Percentiles rank a stretch among this genome's conserved stretches.
These are phyloP conservation scores for Dothistroma pini DNA, from an alignment of 2,329 filamentous ascomycete genomes.

Conservation along the genomic window DNA sequence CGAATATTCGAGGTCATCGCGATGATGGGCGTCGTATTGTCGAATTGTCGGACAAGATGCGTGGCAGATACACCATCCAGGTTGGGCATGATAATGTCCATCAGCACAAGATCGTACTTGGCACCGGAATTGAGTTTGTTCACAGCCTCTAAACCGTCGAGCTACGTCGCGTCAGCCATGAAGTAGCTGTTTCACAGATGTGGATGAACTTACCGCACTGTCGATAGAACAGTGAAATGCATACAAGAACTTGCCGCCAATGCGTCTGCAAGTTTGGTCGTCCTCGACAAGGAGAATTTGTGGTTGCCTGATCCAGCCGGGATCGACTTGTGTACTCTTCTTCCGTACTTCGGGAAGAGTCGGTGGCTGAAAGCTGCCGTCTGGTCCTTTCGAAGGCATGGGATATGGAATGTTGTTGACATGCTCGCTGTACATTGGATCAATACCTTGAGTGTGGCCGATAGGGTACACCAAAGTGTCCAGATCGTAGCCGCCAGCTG, in stretches of 20 bases:
- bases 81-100: conserved; percentile 86
- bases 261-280: conserved; percentile 62
- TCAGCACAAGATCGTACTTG: conserved; percentile 59
- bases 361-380: conserved; percentile 41
- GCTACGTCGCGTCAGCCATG: conserved; percentile 48
- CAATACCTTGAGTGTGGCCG: conserved; percentile 84
- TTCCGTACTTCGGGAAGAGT: conserved; percentile 54
- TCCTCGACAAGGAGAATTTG: conserved; percentile 89
- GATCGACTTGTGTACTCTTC: conserved; percentile 59
- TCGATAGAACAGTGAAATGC: conserved; percentile 63
- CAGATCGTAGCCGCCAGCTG: conserved; percentile 56
- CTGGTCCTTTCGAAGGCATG: conserved; percentile 62
- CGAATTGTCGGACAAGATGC: conserved; percentile 84
- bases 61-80: conserved; percentile 93
- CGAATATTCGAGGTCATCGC: conserved; percentile 99
- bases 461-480: conserved; percentile 84
- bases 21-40: conserved; percentile 79
- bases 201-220: conserved; percentile 52
- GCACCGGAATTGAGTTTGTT: conserved; percentile 69
- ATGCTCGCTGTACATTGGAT: conserved; percentile 90
- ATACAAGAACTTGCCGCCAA: conserved; percentile 63
- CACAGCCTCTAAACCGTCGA: conserved; percentile 86
- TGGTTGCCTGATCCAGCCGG: conserved; percentile 65
- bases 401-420: conserved; percentile 91
- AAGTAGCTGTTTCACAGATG: conserved; percentile 1